Evolutionary conservation across 2,329 filamentous ascomycete genomes (phyloP).

Genomic region (Alternaria atra): DNA sequence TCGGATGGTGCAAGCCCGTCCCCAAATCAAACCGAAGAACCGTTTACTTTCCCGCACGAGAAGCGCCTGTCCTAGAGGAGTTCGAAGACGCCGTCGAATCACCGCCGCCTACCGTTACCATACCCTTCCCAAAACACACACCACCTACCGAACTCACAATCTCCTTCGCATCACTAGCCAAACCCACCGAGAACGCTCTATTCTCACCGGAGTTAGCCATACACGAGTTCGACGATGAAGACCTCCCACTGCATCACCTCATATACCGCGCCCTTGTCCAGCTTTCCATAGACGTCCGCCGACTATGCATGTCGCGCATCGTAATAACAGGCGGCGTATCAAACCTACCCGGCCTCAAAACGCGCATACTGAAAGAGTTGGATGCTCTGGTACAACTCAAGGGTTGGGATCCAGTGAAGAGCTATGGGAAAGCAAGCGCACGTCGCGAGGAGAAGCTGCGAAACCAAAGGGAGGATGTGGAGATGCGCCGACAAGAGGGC

Average conservation of each 20-base stretch:
- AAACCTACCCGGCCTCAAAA: conserved; percentile 79
- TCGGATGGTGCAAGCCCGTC: conserved; percentile 74
- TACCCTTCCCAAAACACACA: conserved; percentile 44
- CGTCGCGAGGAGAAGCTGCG: conserved; percentile 40
- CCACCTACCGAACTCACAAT: conserved; percentile 67
- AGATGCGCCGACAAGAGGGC: conserved; percentile 31
- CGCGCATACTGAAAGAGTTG: conserved; percentile 79
- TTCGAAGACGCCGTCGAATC: conserved; percentile 51
- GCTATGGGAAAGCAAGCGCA: conserved; percentile 67
- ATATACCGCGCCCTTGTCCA: conserved; percentile 79
- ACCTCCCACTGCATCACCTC: conserved; percentile 78
- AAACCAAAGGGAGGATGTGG: conserved; percentile 32
- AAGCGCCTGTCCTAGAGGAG: conserved; percentile 55
- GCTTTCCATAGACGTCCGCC: conserved; percentile 82
- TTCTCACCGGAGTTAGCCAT: conserved; percentile 66
- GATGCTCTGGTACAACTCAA: conserved; percentile 69
- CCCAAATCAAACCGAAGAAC: conserved; percentile 42
- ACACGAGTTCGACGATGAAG: conserved; percentile 82
- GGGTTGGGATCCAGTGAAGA: conserved; percentile 81
- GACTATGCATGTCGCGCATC: conserved; percentile 87
- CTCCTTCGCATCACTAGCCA: conserved; percentile 74
- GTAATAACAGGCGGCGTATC: conserved; percentile 85
- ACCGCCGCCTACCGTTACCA: conserved; percentile 43
- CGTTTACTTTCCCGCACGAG: conserved; percentile 45
- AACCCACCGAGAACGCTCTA: conserved; percentile 78